phyloP scores from a whole-genome alignment of 2,329 filamentous ascomycete species.

The Microcyclospora tardicrescens region DNA sequence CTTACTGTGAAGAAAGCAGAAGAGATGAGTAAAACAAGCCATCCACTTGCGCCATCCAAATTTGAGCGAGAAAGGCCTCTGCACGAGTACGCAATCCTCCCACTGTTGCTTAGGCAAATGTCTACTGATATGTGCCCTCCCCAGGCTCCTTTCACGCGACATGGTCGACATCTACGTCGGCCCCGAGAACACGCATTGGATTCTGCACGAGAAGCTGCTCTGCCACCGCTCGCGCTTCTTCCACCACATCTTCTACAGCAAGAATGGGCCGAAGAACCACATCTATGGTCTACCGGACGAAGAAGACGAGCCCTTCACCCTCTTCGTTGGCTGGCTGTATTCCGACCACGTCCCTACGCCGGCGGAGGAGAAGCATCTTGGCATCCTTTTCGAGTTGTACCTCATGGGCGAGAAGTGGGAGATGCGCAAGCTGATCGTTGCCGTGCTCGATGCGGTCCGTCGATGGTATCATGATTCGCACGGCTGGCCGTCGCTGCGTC shows the following conservation, averaged over 20 bases:
- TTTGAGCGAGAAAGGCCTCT: too few relatives aligned
- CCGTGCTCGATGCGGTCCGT: constrained; percentile 37
- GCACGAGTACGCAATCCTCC: too few relatives aligned
- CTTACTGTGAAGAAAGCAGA: too few relatives aligned
- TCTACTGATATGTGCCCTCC: too few relatives aligned
- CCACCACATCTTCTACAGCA: constrained; percentile 37
- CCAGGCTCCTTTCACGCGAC: constrained; percentile 39
- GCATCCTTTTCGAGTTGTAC: constrained; percentile 40
- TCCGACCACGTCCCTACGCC: constrained; percentile 33
- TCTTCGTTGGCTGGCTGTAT: constrained; percentile 44
- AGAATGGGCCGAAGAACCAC: constrained; percentile 21
- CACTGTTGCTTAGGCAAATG: too few relatives aligned
- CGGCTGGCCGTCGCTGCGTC: constrained; percentile 38
- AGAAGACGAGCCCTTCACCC: constrained; percentile 38
- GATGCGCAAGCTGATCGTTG: constrained; percentile 34
- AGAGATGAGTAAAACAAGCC: too few relatives aligned
- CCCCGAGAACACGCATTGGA: constrained; percentile 41
- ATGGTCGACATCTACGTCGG: constrained; percentile 46
- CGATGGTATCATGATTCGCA: constrained; percentile 41
- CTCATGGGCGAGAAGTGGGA: constrained; percentile 42
- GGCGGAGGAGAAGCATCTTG: constrained; percentile 38
- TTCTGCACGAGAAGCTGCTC: constrained; percentile 43
- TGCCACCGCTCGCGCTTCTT: constrained; percentile 43
- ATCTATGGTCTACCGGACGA: constrained; percentile 40
- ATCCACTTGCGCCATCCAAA: too few relatives aligned